Evolutionary conservation across 768 basidiomycete species (phyloP).

Genomic region (Auricularia sp.): DNA sequence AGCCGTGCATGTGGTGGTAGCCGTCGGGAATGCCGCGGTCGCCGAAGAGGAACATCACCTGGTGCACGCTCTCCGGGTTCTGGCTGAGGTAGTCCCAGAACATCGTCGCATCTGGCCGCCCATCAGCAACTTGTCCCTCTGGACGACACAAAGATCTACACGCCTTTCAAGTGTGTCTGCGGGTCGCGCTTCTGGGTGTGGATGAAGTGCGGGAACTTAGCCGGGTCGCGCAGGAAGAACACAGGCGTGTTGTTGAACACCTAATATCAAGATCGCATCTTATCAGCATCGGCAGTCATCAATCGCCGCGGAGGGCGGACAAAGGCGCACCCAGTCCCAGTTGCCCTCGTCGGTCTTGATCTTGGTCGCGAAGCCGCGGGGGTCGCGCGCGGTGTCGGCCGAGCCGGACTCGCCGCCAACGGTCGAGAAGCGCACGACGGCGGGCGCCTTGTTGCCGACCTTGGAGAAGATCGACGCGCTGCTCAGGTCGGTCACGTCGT

Average conservation of each 20-base stretch:
- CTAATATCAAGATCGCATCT: conserved; percentile 2
- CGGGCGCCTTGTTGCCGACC: conserved; percentile 55
- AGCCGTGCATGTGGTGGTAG: conserved; percentile 36
- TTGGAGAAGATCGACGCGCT: conserved; percentile 56
- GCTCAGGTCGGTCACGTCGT: conserved; percentile 70
- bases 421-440: conserved; percentile 48
- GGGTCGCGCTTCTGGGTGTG: conserved; percentile 39
- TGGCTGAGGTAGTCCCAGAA: conserved; percentile 39
- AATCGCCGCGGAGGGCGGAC: neutral
- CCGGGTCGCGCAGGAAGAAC: conserved; percentile 37
- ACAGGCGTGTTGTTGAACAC: conserved; percentile 35
- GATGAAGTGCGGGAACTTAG: conserved; percentile 39
- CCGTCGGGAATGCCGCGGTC: conserved; percentile 30
- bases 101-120: conserved; percentile 4
- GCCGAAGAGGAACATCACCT: conserved; percentile 38
- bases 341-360: conserved; percentile 86
- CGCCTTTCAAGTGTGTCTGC: conserved; percentile 33
- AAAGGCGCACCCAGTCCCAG: conserved; percentile 66
- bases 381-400: conserved; percentile 39
- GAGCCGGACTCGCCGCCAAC: conserved; percentile 43
- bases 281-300: neutral
- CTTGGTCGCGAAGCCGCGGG: conserved; percentile 44
- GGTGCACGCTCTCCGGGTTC: conserved; percentile 36
- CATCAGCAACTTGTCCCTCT: neutral
- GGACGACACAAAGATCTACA: neutral